phyloP scores from a whole-genome alignment of 139 green algal genomes.

The Haematococcus sp. region DNA sequence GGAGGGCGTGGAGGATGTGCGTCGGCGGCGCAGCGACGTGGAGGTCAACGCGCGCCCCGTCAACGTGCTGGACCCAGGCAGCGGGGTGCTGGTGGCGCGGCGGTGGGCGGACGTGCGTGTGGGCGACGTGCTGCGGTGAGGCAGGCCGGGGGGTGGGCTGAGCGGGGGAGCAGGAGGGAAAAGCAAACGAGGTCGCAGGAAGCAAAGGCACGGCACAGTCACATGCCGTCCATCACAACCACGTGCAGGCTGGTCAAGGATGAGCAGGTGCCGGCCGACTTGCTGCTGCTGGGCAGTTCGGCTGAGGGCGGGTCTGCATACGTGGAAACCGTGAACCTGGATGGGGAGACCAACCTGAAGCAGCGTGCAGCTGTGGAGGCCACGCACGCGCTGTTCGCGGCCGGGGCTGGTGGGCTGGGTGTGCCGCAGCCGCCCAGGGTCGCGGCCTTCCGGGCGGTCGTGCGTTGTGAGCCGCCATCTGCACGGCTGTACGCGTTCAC shows the following conservation, averaged over 20 bases:
- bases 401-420: slow-evolving; percentile 2
- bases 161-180: too few relatives aligned
- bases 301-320: slow-evolving; percentile 74
- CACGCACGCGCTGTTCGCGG: slow-evolving; percentile 28
- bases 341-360: slow-evolving; percentile 95
- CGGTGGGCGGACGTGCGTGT: slow-evolving; percentile 65
- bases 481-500: slow-evolving; percentile 84
- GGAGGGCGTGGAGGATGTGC: slow-evolving; percentile 73
- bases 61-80: slow-evolving; percentile 42
- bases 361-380: slow-evolving; percentile 72
- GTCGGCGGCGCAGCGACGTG: slow-evolving; percentile 64
- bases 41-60: slow-evolving; percentile 62
- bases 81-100: slow-evolving; percentile 16
- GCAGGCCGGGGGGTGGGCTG: too few relatives aligned
- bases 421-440: slow-evolving; percentile 43
- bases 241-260: slow-evolving; percentile 42
- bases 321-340: slow-evolving; percentile 90
- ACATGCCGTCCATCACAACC: too few relatives aligned
- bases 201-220: too few relatives aligned
- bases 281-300: slow-evolving; percentile 73
- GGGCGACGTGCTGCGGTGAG: slow-evolving; percentile 52
- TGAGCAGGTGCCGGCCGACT: slow-evolving; percentile 79
- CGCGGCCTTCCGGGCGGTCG: slow-evolving; percentile 32
- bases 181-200: too few relatives aligned
- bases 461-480: slow-evolving; percentile 86